Base-by-base conservation (phyloP, 2,329 filamentous ascomycete species). In the Lecanicillium sp. region DNA sequence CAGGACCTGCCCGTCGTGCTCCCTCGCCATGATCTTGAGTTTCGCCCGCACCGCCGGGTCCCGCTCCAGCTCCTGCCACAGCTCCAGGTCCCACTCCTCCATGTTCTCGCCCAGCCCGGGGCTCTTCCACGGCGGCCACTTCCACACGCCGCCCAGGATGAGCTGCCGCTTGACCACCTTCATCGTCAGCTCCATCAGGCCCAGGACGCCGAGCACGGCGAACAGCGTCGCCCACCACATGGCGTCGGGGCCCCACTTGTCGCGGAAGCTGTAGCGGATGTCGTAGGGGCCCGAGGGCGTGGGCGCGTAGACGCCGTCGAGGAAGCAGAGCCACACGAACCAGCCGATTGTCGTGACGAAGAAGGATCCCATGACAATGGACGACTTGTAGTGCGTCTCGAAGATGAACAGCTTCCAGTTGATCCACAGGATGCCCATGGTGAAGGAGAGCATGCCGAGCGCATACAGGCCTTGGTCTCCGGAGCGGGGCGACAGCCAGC, bases 381-480 rank as follows among this genome's bases (percentile, higher is more conserved):
- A 58, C 1, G 83, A 81, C 59, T 88, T 89, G 70, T 84, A 83
- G 65, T 90, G 84, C 9, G 86, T 85, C 66, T 93, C 87, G 45
- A 94, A 73, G 52, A 86, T 78, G 55, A 91, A 83, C 44, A 91
- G 74, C 67, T 93, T 93, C 64, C 78, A 72, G 56, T 84, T 86
- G 63, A 90, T 88, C 65, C 88, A 74, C 23, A 86, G 67, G 10
- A 94, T 77, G 39, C 79, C 81, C 3, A 84, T 73, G 2, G 83
- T 81, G 63, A 86, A 95, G 0, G 79, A 79, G 23, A 94, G 68
- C 6, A 82, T 76, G 2, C 89, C 88, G 37, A 93, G 69, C 0
- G 88, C 81, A 63, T 84, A 94, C 15, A 91, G 69, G 4, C 79
- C 79, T 44, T 85, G 77, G 56, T 90, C 87, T 2, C 74, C 69